A percentile compares a stretch with the other conserved stretches of the same genome.
Evolutionary conservation across 148 eudicot genomes (phyloP).

Genomic region (Nyssa sinensis): DNA sequence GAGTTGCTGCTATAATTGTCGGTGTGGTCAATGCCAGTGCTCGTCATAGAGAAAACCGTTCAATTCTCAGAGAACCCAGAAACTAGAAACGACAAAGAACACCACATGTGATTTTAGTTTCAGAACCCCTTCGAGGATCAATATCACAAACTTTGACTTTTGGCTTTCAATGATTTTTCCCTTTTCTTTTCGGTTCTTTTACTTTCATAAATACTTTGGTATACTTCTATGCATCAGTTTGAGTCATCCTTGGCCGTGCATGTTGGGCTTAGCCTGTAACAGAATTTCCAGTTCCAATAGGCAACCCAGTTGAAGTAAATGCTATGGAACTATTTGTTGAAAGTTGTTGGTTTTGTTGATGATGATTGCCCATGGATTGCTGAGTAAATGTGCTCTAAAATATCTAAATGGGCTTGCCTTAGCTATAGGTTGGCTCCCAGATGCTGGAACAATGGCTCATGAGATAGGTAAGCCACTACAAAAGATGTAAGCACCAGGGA

Average conservation of each 20-base stretch:
- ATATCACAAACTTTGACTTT: too few relatives aligned
- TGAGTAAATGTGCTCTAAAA: constrained; percentile 31
- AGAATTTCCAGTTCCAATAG: constrained; percentile 39
- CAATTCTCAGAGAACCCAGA: constrained; percentile 13
- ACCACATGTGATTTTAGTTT: too few relatives aligned
- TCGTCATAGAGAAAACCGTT: constrained; percentile 8
- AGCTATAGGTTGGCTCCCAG: constrained; percentile 36
- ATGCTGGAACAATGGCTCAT: constrained; percentile 37
- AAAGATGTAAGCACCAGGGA: constrained; percentile 30
- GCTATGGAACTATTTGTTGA: constrained; percentile 29
- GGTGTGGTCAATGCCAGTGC: background rate
- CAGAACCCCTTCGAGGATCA: too few relatives aligned
- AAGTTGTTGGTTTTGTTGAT: constrained; percentile 54
- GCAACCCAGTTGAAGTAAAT: constrained; percentile 33
- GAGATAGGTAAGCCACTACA: constrained; percentile 37
- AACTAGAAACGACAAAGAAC: too few relatives aligned
- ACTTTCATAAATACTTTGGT: constrained; percentile 87
- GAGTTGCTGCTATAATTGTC: background rate
- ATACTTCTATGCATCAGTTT: constrained; percentile 82
- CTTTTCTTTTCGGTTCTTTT: constrained; percentile 86
- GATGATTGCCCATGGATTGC: constrained; percentile 46
- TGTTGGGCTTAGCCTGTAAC: constrained; percentile 49
- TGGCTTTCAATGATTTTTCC: constrained; percentile 94
- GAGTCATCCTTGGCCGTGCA: constrained; percentile 90
- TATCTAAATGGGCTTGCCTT: constrained; percentile 30